phyloP scores from a whole-genome alignment of 768 basidiomycete species.

The Phylloporus rhodoxanthus region DNA sequence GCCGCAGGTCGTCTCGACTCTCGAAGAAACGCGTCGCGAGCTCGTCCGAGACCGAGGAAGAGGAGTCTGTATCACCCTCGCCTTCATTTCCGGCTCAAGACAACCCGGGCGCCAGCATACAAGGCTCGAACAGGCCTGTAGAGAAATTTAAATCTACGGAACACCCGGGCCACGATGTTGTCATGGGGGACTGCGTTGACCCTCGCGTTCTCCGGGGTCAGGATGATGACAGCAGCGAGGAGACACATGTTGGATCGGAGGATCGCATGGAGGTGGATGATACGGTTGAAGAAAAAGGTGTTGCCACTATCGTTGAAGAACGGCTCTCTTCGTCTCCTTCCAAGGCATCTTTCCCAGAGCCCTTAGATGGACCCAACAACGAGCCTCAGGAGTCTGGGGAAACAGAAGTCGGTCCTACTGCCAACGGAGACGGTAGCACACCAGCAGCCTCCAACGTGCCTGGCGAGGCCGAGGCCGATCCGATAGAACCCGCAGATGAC shows the following conservation, averaged over 20 bases:
- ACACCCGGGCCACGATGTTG: conserved; percentile 1
- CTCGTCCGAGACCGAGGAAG: conserved; percentile 34
- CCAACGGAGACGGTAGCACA: background rate
- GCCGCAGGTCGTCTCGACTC: conserved; percentile 29
- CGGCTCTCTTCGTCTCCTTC: background rate
- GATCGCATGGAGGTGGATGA: conserved; percentile 14
- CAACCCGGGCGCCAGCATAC: conserved; percentile 25
- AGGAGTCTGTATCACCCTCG: conserved; percentile 15
- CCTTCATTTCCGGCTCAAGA: conserved; percentile 25
- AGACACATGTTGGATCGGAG: conserved; percentile 18
- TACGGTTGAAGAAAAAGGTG: conserved; percentile 1
- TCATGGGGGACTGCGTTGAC: conserved; percentile 7
- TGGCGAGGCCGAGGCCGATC: conserved; percentile 26
- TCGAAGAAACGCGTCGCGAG: conserved; percentile 30
- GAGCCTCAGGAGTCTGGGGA: background rate
- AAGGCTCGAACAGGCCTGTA: background rate
- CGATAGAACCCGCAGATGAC: conserved; percentile 41
- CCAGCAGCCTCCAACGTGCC: background rate
- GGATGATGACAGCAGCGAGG: conserved; percentile 11
- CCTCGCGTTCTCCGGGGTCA: background rate
- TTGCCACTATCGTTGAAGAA: background rate
- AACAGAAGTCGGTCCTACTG: conserved; percentile 17
- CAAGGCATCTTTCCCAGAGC: background rate
- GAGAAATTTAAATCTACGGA: background rate
- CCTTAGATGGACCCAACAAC: background rate